phyloP scores from a whole-genome alignment of 1,139 yeast species.

The Diutina scorzettiae region DNA sequence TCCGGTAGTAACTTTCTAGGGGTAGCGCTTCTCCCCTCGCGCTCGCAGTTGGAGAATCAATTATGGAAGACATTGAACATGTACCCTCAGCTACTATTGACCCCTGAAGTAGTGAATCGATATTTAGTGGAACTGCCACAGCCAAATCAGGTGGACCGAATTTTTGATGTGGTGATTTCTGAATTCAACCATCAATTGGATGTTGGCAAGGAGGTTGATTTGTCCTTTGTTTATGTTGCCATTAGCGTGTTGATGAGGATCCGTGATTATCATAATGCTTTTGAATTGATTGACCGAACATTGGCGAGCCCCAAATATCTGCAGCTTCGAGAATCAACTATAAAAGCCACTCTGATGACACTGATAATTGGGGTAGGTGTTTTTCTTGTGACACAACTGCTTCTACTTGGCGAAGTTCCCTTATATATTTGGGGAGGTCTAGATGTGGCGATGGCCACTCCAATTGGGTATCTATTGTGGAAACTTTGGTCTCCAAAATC shows the following conservation, averaged over 20 bases:
- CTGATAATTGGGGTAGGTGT: conserved; percentile 6
- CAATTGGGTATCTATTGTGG: conserved; percentile 6
- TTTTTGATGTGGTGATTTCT: conserved; percentile 11
- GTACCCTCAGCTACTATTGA: neutral
- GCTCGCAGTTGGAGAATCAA: neutral
- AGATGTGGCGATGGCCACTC: conserved; percentile 11
- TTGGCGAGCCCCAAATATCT: neutral
- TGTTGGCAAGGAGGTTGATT: conserved; percentile 6
- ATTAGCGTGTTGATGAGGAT: conserved; percentile 13
- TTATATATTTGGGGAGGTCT: neutral
- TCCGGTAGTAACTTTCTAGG: neutral
- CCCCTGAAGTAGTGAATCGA: neutral
- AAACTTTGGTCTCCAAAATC: conserved; percentile 8
- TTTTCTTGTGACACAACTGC: conserved; percentile 1
- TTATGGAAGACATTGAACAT: neutral
- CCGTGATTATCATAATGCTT: conserved; percentile 25
- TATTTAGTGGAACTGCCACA: conserved; percentile 12
- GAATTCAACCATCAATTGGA: conserved; percentile 9
- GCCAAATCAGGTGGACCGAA: conserved; percentile 13
- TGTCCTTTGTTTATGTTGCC: neutral
- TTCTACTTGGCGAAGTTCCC: neutral
- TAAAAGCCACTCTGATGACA: conserved; percentile 11
- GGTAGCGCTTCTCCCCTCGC: neutral
- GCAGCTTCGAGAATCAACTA: neutral
- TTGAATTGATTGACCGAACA: conserved; percentile 19